A percentile compares a stretch with the other conserved stretches of the same genome.
Evolutionary conservation across 208 protist genomes (phyloP).

Genomic region (Dictyostelium gargantuum): DNA sequence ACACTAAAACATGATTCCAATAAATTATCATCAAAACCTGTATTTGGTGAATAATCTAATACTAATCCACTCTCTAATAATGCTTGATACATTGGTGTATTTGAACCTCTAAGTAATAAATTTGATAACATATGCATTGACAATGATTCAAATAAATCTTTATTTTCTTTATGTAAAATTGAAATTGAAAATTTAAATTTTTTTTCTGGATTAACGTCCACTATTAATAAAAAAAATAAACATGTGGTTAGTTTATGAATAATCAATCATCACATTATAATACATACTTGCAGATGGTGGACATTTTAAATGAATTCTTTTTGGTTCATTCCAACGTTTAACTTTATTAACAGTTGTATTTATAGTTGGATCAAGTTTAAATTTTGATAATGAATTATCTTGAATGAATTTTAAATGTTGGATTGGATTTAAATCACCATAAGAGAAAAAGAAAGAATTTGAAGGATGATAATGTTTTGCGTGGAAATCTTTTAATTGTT

Average conservation of each 20-base stretch:
- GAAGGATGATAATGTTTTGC: constrained; percentile 81
- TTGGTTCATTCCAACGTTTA: constrained; percentile 8
- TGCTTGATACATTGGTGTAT: constrained; percentile 77
- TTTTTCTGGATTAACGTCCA: constrained; percentile 38
- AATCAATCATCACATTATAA: background rate
- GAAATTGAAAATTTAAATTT: constrained; percentile 20
- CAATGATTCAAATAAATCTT: constrained; percentile 69
- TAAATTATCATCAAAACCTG: constrained; percentile 71
- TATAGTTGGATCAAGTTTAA: background rate
- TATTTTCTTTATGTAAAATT: constrained; percentile 43
- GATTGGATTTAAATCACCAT: constrained; percentile 57
- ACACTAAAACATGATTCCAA: constrained; percentile 39
- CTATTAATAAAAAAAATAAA: background rate
- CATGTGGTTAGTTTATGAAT: no score
- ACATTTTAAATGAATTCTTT: background rate
- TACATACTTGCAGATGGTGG: constrained; percentile 50
- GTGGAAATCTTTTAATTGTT: constrained; percentile 78
- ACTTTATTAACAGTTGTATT: constrained; percentile 7
- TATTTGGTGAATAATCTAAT: constrained; percentile 76
- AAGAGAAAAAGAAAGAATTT: constrained; percentile 75
- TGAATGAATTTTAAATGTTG: background rate
- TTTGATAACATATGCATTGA: constrained; percentile 62
- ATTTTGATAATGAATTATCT: background rate
- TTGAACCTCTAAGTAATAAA: constrained; percentile 72
- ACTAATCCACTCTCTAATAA: constrained; percentile 73